A percentile compares a stretch with the other conserved stretches of the same genome.
Conservation (phyloP, 257 asterid genomes). For the Solanum virginianum region DNA sequence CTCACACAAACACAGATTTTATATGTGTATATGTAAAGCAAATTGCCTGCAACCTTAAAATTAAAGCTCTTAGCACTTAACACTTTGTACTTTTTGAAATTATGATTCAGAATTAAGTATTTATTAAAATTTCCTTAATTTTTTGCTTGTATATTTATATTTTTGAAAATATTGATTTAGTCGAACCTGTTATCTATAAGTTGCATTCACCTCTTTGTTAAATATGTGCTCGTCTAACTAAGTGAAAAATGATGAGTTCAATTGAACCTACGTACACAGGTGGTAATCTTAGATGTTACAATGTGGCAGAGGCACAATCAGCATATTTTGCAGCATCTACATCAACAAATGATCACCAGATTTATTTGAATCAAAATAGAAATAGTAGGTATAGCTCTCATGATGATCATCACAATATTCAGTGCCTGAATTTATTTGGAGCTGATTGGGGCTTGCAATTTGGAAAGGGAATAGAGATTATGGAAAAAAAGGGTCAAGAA, state of each 20-base stretch:
- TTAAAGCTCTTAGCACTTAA: background rate
- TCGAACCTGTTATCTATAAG: background rate
- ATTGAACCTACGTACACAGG: background rate
- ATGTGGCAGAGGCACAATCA: background rate
- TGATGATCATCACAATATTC: background rate
- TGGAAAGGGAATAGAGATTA: conserved; percentile 1
- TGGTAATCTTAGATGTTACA: background rate
- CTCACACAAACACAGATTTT: no score
- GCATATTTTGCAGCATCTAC: conserved; percentile 11
- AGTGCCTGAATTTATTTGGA: conserved; percentile 1
- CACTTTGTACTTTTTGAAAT: background rate
- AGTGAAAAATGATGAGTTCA: background rate
- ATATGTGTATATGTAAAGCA: no score
- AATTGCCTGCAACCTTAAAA: background rate
- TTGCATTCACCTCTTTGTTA: background rate
- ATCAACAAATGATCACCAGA: background rate
- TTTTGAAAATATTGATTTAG: background rate
- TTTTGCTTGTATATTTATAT: background rate
- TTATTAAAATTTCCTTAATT: background rate
- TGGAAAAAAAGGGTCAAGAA: conserved; percentile 12
- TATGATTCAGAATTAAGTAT: background rate
- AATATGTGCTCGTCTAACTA: background rate
- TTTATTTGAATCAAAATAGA: background rate
- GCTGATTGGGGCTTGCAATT: conserved; percentile 32
- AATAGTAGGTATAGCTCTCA: background rate